phyloP scores from a whole-genome alignment of 2,329 filamentous ascomycete genomes.

The Trichothecium roseum region DNA sequence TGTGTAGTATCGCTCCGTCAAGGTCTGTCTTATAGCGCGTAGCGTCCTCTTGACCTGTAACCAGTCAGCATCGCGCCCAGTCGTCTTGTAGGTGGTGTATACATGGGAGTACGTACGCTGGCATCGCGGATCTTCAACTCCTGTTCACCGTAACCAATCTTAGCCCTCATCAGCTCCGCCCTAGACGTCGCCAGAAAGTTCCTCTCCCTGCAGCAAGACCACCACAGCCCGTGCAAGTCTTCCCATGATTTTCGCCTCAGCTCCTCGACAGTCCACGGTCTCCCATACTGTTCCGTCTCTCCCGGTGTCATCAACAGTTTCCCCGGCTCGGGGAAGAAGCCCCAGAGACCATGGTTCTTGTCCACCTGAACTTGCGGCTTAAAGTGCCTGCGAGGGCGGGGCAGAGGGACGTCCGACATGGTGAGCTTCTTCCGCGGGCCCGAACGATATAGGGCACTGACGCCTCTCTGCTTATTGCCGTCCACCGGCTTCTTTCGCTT shows the following conservation, averaged over 20 bases:
- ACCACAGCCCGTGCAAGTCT: constrained; percentile 87
- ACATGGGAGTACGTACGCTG: constrained; percentile 41
- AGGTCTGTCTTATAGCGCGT: constrained; percentile 68
- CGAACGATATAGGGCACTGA: constrained; percentile 70
- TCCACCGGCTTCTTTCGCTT: constrained; percentile 41
- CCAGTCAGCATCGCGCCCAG: background rate
- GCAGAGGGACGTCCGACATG: constrained; percentile 61
- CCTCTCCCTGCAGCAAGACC: constrained; percentile 82
- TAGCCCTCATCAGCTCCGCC: constrained; percentile 55
- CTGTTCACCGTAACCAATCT: constrained; percentile 62
- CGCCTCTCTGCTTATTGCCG: constrained; percentile 68
- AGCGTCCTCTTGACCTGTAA: constrained; percentile 65
- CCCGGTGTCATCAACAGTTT: constrained; percentile 61
- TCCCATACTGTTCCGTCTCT: constrained; percentile 62
- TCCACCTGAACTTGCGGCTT: constrained; percentile 51
- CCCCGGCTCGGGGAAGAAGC: constrained; percentile 70
- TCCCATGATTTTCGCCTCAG: constrained; percentile 86
- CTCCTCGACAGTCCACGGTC: constrained; percentile 78
- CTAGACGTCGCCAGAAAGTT: constrained; percentile 78
- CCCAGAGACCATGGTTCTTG: constrained; percentile 79
- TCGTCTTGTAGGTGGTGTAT: background rate
- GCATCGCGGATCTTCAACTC: constrained; percentile 55
- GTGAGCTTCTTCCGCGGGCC: constrained; percentile 67
- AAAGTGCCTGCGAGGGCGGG: constrained; percentile 55
- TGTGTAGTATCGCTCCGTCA: constrained; percentile 81